Base-by-base conservation (phyloP, 2,329 filamentous ascomycete genomes). In the Basipetospora sp. region DNA sequence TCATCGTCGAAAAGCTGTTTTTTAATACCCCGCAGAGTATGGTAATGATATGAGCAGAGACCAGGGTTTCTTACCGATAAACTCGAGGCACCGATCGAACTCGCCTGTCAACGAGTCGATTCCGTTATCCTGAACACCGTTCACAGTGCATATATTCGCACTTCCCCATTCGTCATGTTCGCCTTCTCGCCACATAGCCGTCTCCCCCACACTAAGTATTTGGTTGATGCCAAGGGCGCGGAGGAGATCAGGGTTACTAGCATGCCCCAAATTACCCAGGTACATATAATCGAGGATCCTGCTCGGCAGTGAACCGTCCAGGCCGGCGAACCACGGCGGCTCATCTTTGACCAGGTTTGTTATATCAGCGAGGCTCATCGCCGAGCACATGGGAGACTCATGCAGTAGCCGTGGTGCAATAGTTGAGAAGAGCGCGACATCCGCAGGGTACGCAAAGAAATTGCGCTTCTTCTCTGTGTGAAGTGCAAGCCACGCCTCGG, bases 241-340 rank as follows among this genome's bases (percentile, higher is more conserved):
- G 22, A 98, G 61, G 22, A 98, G 62, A 39, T 83, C 80, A 0
- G 87, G 84, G 48, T 96, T 96, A 52, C 96, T 96, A 6, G 90
- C 90, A 53, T 98, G 90, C 0, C 74, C 76, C 13, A 96, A 67
- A 49, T 96, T 96, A 2, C 90, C 90, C 10, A 98, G 71, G 53
- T 98, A 98, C 77, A 98, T 86, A 53, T 96, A 94, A 38, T 87
- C 79, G 30, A 94, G 62, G 28, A 98, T 73, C 11, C 88, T 74
- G 52, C 84, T 94, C 1, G 90, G 90, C 16, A 96, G 69, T 17
- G 85, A 94, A 4, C 90, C 90, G 53, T 96, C 88, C 46, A 94
- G 74, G 39, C 74, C 74, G 19, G 73, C 65, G 40, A 94, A 71
- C 90, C 90, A 98, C 26, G 66, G 63, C 1, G 88, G 88, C 48